These are phyloP conservation scores for Pseudonitzschia delicatissima DNA, from an alignment of 108 stramenopile species.

Conservation along the genomic window DNA sequence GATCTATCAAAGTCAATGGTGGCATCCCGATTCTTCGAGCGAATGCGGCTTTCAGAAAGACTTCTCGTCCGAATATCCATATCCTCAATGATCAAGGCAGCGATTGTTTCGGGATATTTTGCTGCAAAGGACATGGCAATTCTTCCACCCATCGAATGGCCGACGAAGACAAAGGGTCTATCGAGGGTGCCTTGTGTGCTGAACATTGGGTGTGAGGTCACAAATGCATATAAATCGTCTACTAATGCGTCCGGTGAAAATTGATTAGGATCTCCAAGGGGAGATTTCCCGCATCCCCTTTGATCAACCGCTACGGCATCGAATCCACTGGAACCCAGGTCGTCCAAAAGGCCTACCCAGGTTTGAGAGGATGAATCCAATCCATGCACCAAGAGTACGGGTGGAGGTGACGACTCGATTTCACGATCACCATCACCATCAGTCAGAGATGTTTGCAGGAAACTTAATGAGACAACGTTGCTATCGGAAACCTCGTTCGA, in stretches of 20 bases:
- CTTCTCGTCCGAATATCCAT: conserved; percentile 36
- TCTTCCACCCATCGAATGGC: conserved; percentile 51
- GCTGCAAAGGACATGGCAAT: conserved; percentile 41
- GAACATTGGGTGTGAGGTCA: not conserved
- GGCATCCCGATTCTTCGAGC: conserved; percentile 1
- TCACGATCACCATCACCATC: not conserved
- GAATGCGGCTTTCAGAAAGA: not conserved
- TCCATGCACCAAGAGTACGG: conserved; percentile 29
- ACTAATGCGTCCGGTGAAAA: conserved; percentile 32
- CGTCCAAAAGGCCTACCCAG: conserved; percentile 17
- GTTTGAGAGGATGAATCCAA: conserved; percentile 42
- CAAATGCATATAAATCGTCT: conserved; percentile 15
- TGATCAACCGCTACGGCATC: conserved; percentile 39
- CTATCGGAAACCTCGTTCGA: too few species aligned
- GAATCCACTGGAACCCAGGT: not conserved
- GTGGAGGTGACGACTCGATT: not conserved
- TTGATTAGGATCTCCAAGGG: conserved; percentile 19
- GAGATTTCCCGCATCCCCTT: conserved; percentile 36
- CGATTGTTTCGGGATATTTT: conserved; percentile 21
- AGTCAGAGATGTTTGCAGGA: not conserved
- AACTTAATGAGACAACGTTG: too few species aligned
- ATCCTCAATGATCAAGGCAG: conserved; percentile 43
- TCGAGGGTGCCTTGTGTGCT: not conserved
- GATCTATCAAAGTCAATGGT: not conserved
- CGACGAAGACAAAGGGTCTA: conserved; percentile 34